These are phyloP conservation scores for Saccharum hybrid DNA, from an alignment of 202 grass and related monocot species.

Conservation along the genomic window DNA sequence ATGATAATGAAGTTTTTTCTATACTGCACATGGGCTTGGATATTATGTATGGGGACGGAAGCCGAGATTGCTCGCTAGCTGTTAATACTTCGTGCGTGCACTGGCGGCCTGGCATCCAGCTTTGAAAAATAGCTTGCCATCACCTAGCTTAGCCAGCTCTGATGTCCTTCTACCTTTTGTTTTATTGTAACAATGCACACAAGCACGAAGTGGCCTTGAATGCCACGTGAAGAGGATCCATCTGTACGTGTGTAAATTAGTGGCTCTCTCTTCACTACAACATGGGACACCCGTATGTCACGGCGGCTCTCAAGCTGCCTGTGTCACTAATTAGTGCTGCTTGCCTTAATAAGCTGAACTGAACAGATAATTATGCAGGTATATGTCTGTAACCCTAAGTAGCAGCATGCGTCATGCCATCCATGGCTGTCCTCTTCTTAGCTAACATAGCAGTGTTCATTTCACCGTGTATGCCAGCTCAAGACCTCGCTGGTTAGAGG, in stretches of 20 bases:
- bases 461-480: conserved; percentile 28
- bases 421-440: conserved; percentile 10
- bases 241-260: not conserved
- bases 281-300: conserved; percentile 21
- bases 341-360: conserved; percentile 22
- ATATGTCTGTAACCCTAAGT: not conserved
- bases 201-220: conserved; percentile 59
- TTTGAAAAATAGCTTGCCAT: conserved; percentile 14
- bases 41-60: not conserved
- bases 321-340: conserved; percentile 2
- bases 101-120: not conserved
- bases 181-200: conserved; percentile 28
- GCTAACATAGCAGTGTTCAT: not conserved
- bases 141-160: conserved; percentile 11
- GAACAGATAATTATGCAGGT: not conserved
- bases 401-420: conserved; percentile 33
- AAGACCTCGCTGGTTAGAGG: not conserved
- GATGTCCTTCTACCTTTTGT: not conserved
- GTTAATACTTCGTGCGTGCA: conserved; percentile 15
- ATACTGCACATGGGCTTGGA: not conserved
- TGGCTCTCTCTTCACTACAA: conserved; percentile 7
- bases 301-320: conserved; percentile 17
- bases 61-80: not conserved
- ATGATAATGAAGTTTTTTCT: not conserved
- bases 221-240: conserved; percentile 58